phyloP scores from a whole-genome alignment of 352 stramenopile species.

The Globisporangium parvum region DNA sequence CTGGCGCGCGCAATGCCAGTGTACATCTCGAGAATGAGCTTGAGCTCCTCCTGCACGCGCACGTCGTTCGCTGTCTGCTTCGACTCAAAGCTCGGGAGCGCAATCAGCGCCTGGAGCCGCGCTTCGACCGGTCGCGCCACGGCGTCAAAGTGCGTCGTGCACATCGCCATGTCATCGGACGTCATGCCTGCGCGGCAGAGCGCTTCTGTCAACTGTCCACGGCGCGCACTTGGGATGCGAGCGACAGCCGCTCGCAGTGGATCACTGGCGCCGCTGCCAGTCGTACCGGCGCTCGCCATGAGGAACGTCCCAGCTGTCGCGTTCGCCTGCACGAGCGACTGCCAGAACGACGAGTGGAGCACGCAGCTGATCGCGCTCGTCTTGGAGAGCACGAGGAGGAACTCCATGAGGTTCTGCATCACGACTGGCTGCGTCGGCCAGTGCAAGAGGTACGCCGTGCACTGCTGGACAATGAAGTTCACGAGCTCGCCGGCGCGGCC shows the following conservation, averaged over 20 bases:
- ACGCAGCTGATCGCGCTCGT: constrained; percentile 54
- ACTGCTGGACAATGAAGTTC: constrained; percentile 65
- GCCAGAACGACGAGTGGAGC: constrained; percentile 52
- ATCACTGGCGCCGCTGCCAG: constrained; percentile 12
- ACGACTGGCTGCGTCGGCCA: constrained; percentile 80
- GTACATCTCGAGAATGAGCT: constrained; percentile 75
- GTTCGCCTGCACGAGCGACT: constrained; percentile 69
- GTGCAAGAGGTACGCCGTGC: constrained; percentile 65
- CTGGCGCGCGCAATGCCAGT: constrained; percentile 65
- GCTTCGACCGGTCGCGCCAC: constrained; percentile 41
- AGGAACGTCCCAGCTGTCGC: constrained; percentile 54
- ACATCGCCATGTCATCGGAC: constrained; percentile 34
- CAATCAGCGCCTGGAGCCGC: constrained; percentile 49
- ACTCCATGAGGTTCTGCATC: constrained; percentile 79
- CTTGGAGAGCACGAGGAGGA: constrained; percentile 62
- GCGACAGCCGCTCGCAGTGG: constrained; percentile 43
- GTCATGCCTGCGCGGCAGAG: constrained; percentile 72
- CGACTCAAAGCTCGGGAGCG: constrained; percentile 47
- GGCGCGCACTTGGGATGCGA: constrained; percentile 45
- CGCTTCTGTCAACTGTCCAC: constrained; percentile 61
- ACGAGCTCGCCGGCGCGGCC: constrained; percentile 51
- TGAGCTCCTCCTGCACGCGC: constrained; percentile 63
- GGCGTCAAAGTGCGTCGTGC: constrained; percentile 45
- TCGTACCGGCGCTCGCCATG: constrained; percentile 1
- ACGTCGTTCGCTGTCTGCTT: constrained; percentile 61